phyloP scores from a whole-genome alignment of 2,329 filamentous ascomycete genomes.

The Aspergillus bombycis region DNA sequence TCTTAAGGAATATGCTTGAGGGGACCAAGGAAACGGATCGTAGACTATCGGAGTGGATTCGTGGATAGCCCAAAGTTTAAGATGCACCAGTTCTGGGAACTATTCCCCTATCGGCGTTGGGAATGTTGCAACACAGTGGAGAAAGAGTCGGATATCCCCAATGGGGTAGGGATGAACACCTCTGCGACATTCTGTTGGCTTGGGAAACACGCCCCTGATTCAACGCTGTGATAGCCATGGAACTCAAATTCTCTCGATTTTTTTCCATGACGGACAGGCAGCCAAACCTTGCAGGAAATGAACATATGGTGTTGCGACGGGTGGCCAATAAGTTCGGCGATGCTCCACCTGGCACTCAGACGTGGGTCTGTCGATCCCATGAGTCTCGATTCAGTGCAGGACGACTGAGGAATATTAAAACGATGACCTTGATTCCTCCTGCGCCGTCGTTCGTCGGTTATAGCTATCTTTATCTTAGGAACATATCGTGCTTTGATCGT shows the following conservation, averaged over 20 bases:
- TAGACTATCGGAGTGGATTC: neutral
- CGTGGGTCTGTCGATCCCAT: constrained; percentile 6
- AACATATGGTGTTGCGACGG: neutral
- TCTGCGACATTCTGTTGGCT: neutral
- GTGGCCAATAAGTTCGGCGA: neutral
- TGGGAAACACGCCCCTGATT: neutral
- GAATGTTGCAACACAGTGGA: constrained; percentile 5
- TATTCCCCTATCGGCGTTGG: neutral
- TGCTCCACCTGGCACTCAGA: neutral
- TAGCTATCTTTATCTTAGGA: neutral
- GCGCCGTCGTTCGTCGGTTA: neutral
- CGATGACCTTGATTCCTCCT: neutral
- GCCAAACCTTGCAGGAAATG: neutral
- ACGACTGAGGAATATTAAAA: neutral
- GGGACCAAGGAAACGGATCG: constrained; percentile 2
- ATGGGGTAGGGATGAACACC: neutral
- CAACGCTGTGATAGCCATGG: neutral
- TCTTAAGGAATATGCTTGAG: neutral
- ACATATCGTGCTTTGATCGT: neutral
- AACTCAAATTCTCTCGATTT: neutral
- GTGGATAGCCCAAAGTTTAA: constrained; percentile 2
- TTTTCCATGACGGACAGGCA: neutral
- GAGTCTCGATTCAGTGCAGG: neutral
- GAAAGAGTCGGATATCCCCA: neutral
- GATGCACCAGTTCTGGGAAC: neutral